A percentile compares a stretch with the other conserved stretches of the same genome.
These are phyloP conservation scores for Yamadazyma sp. DNA, from an alignment of 1,139 yeast species.

Conservation along the genomic window DNA sequence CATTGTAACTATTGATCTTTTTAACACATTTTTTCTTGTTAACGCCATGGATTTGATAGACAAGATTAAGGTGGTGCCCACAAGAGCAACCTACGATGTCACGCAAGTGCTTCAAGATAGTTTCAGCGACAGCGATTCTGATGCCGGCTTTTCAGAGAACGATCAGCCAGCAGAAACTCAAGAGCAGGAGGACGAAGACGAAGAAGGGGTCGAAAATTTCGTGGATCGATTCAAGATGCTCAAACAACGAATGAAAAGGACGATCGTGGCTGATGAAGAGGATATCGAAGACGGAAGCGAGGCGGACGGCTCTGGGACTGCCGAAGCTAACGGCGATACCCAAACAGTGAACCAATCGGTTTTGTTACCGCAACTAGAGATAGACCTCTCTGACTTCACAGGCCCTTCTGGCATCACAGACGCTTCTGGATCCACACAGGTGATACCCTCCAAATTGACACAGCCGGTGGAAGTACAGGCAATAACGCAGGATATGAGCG, in stretches of 20 bases:
- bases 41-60: conserved; percentile 21
- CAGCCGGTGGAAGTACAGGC: background rate
- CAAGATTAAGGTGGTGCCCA: conserved; percentile 15
- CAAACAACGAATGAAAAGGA: conserved; percentile 2
- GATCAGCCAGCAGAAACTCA: background rate
- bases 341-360: conserved; percentile 3
- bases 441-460: background rate
- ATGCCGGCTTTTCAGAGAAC: too few species aligned
- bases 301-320: too few species aligned
- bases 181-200: background rate
- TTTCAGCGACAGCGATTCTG: background rate
- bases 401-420: conserved; percentile 8
- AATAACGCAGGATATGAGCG: background rate
- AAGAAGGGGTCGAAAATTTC: conserved; percentile 2
- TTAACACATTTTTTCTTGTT: background rate
- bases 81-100: conserved; percentile 10
- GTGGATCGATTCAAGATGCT: conserved; percentile 1
- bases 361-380: conserved; percentile 28
- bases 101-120: conserved; percentile 6
- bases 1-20: background rate
- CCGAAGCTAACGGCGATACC: too few species aligned
- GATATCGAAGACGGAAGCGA: conserved; percentile 4
- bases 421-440: background rate
- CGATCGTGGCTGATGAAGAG: conserved; percentile 2
- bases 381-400: conserved; percentile 27